Evolutionary conservation across 805 yeast species (phyloP), one percentile per base, ranked within the genome.

Genomic region (Metschnikowia cubensis): DNA sequence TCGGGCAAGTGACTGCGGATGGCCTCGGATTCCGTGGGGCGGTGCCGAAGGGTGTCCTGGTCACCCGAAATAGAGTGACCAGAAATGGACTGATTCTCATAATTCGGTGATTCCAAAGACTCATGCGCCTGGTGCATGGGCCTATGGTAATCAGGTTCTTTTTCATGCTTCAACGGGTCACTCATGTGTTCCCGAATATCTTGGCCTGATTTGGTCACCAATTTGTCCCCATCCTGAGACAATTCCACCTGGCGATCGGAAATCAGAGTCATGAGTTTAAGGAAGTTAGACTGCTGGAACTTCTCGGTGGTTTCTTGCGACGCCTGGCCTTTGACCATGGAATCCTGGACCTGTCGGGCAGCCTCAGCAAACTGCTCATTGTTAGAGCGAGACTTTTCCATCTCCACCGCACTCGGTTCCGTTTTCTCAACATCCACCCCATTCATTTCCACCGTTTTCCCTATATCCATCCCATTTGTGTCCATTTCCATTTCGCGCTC

Each of bases 311-410:
- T 71, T 13, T 60, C 59, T 3, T 50, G 49, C 13, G 74, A 64
- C 32, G 50, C 45, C 37, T 47, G 50, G 14, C 53, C 53, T 59
- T 67, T 56, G n/a, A 65, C 54, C 78, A 75, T 74, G 13, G 73
- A 59, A 3, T 53, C 50, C 25, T 68, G 66, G 14, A 73, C 74
- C 48, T 66, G 61, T 35, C 63, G 53, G 4, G 78, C 78, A 0
- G 75, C 67, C 41, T 63, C 59, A 10, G 78, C 77, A 62, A 73
- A 71, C 51, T 62, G 58, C 35, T 68, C 68, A 44, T 70, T 69
- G 11, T 70, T 73, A 1, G 44, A 32, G 8, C 61, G 62, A 38
- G 29, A 25, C 29, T 25, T 25, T 25, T 25, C 29, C 29, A 25
- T 25, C 4, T 10, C 29, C 29, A 25, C 29, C 10, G 29, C 10